phyloP scores from a whole-genome alignment of 768 basidiomycete genomes.

The Nidularia sp. region DNA sequence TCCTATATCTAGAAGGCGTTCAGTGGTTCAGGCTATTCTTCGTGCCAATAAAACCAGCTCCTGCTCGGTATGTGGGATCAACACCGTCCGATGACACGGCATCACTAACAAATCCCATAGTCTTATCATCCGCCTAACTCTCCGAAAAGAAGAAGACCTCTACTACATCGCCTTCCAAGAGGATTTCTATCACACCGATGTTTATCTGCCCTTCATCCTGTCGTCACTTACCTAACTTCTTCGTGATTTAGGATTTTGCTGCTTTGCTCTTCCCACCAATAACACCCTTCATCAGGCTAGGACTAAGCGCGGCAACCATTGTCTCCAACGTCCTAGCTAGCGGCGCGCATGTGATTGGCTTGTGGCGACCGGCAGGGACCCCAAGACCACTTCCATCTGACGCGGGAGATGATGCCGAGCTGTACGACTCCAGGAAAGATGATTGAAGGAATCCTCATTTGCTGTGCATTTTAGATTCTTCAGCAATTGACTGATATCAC shows the following conservation, averaged over 20 bases:
- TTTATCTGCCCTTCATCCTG: constrained; percentile 11
- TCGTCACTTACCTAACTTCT: not conserved
- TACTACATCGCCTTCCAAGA: constrained; percentile 53
- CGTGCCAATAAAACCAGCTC: constrained; percentile 37
- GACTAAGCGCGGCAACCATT: constrained; percentile 18
- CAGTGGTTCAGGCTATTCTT: constrained; percentile 53
- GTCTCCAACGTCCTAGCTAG: constrained; percentile 23
- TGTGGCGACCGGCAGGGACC: constrained; percentile 18
- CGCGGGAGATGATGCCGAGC: not conserved
- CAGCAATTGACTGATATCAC: no score
- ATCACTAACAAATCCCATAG: constrained; percentile 17
- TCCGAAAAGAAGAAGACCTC: constrained; percentile 35
- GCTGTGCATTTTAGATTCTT: not conserved
- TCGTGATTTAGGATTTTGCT: constrained; percentile 32
- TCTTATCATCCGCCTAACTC: constrained; percentile 44
- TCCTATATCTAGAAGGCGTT: constrained; percentile 46
- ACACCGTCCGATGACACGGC: not conserved
- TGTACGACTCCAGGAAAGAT: not conserved
- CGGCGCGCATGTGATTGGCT: constrained; percentile 25
- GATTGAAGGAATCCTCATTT: not conserved
- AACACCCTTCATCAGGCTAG: constrained; percentile 26
- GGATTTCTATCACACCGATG: constrained; percentile 56
- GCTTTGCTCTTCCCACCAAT: constrained; percentile 39
- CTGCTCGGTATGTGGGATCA: constrained; percentile 36
- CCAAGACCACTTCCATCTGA: not conserved